A percentile compares a stretch with the other conserved stretches of the same genome.
phyloP scores from a whole-genome alignment of 352 stramenopile species.

The Pythium insidiosum region DNA sequence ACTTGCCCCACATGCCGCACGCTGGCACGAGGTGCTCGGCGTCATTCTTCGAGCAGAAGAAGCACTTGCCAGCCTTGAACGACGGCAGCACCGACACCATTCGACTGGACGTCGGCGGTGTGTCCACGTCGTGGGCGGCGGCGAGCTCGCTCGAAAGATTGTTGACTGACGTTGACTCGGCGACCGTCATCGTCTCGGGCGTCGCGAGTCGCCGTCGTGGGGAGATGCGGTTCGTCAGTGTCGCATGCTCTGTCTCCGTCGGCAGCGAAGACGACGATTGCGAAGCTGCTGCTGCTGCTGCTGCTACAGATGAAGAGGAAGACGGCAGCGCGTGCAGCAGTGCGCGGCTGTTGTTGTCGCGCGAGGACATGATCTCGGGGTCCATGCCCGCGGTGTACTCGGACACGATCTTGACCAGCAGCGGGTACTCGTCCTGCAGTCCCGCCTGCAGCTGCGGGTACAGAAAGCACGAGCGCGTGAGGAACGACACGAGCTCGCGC shows the following conservation, averaged over 20 bases:
- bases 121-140: not conserved
- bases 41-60: slow-evolving; percentile 82
- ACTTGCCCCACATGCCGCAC: slow-evolving; percentile 80
- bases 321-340: no score
- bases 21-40: slow-evolving; percentile 72
- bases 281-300: no score
- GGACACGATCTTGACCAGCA: slow-evolving; percentile 75
- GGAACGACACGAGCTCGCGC: slow-evolving; percentile 71
- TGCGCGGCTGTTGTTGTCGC: slow-evolving; percentile 20
- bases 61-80: slow-evolving; percentile 76
- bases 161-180: not conserved
- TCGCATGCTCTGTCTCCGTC: no score
- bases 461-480: slow-evolving; percentile 74
- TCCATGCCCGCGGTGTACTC: slow-evolving; percentile 80
- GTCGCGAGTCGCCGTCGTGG: not conserved
- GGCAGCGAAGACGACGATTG: not conserved
- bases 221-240: no score
- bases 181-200: not conserved
- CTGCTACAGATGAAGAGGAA: no score
- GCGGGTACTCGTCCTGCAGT: slow-evolving; percentile 63
- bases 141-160: not conserved
- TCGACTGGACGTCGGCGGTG: slow-evolving; percentile 9
- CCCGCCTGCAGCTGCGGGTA: slow-evolving; percentile 73
- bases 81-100: slow-evolving; percentile 76
- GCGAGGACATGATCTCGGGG: slow-evolving; percentile 53